A percentile compares a stretch with the other conserved stretches of the same genome.
Evolutionary conservation across 305 asterid genomes (phyloP).

Genomic region (Rubia occidens): DNA sequence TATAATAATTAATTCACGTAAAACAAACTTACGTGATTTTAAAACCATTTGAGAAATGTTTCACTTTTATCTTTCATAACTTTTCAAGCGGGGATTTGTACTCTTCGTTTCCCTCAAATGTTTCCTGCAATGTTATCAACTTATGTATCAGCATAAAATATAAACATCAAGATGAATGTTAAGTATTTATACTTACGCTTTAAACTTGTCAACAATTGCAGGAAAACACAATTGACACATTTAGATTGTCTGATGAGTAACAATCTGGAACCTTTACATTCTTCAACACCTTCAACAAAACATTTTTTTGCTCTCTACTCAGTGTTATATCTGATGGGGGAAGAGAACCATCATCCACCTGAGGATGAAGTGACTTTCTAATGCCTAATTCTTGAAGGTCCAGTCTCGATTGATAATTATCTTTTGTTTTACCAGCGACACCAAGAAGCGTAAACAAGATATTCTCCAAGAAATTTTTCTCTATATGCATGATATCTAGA

Average conservation of each 20-base stretch:
- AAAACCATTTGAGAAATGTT: too few relatives aligned
- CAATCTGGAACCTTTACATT: background rate
- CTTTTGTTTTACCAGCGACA: background rate
- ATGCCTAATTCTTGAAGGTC: background rate
- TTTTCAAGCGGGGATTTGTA: too few relatives aligned
- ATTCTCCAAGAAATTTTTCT: background rate
- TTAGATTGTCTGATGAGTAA: slow-evolving; percentile 1
- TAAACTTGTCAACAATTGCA: background rate
- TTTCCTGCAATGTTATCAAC: background rate
- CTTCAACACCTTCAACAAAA: background rate
- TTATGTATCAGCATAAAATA: background rate
- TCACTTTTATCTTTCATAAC: too few relatives aligned
- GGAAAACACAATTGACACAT: background rate
- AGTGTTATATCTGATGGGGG: background rate
- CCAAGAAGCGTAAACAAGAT: background rate
- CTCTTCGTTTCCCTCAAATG: too few relatives aligned
- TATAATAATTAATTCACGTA: background rate
- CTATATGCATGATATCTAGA: slow-evolving; percentile 1
- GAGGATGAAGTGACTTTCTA: slow-evolving; percentile 1
- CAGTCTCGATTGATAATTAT: background rate
- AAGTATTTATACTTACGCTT: background rate
- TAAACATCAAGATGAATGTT: background rate
- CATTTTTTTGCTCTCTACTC: background rate
- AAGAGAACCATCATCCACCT: background rate
- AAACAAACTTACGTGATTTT: background rate